Conservation (phyloP, 352 stramenopile genomes). For the Globisporangium carolinianum region DNA sequence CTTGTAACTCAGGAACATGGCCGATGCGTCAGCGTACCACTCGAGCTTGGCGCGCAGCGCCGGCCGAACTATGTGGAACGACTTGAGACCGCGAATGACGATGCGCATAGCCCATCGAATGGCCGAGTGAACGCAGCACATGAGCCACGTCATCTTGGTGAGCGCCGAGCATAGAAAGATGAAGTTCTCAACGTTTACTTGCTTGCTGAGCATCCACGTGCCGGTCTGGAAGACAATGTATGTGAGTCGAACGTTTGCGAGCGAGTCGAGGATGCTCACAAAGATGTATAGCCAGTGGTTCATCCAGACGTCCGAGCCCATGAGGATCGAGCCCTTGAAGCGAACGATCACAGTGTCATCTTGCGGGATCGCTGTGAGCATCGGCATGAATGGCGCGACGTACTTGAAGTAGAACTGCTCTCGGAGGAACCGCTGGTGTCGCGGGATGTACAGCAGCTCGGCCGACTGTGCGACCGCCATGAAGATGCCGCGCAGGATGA, state of each 20-base stretch:
- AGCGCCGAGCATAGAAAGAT: conserved; percentile 46
- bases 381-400: conserved; percentile 38
- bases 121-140: conserved; percentile 41
- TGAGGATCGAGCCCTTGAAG: conserved; percentile 40
- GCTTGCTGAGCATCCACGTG: conserved; percentile 45
- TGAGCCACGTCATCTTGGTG: conserved; percentile 51
- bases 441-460: conserved; percentile 32
- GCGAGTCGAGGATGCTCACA: conserved; percentile 39
- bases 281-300: conserved; percentile 66
- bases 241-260: conserved; percentile 35
- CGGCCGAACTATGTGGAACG: conserved; percentile 41
- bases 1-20: conserved; percentile 39
- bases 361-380: conserved; percentile 20
- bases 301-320: conserved; percentile 56
- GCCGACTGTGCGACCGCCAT: conserved; percentile 25
- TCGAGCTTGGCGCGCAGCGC: conserved; percentile 14
- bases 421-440: conserved; percentile 22
- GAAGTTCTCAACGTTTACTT: conserved; percentile 43
- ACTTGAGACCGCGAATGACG: conserved; percentile 69
- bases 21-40: conserved; percentile 23
- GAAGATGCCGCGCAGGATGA: conserved; percentile 36
- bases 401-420: conserved; percentile 23
- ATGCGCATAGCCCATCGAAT: conserved; percentile 26
- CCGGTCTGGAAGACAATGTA: conserved; percentile 41
- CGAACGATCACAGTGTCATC: conserved; percentile 28